A percentile compares a stretch with the other conserved stretches of the same genome.
phyloP scores from a whole-genome alignment of 2,329 filamentous ascomycete genomes.

The Mycocentrospora acerina region DNA sequence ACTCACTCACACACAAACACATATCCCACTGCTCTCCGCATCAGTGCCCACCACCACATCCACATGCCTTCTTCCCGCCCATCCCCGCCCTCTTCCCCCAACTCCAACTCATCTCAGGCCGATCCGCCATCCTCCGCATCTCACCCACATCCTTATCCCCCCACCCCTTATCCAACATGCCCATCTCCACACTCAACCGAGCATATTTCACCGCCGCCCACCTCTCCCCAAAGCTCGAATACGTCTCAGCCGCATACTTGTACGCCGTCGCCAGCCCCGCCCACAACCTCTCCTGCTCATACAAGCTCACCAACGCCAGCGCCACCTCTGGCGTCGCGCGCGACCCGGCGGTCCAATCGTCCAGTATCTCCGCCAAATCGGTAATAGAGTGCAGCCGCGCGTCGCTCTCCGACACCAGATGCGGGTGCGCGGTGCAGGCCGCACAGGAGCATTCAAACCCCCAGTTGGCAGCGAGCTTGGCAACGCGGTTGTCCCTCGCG shows the following conservation, averaged over 20 bases:
- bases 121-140: slow-evolving; percentile 30
- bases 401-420: slow-evolving; percentile 34
- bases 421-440: slow-evolving; percentile 37
- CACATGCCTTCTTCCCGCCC: slow-evolving; percentile 17
- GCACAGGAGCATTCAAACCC: slow-evolving; percentile 46
- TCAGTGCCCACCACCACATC: slow-evolving; percentile 25
- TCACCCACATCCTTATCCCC: slow-evolving; percentile 24
- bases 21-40: neutral
- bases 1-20: too few species aligned
- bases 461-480: slow-evolving; percentile 36
- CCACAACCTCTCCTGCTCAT: slow-evolving; percentile 41
- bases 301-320: slow-evolving; percentile 39
- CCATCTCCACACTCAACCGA: slow-evolving; percentile 25
- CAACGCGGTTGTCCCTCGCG: slow-evolving; percentile 30
- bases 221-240: slow-evolving; percentile 37
- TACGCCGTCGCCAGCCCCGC: slow-evolving; percentile 42
- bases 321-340: slow-evolving; percentile 35
- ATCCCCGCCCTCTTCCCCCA: slow-evolving; percentile 36
- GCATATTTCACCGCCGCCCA: slow-evolving; percentile 36
- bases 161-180: slow-evolving; percentile 35
- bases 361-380: slow-evolving; percentile 26
- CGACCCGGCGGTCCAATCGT: slow-evolving; percentile 29
- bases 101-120: slow-evolving; percentile 34
- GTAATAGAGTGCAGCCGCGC: slow-evolving; percentile 36
- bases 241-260: slow-evolving; percentile 43